Evolutionary conservation across 176 grass and related monocot genomes (phyloP), one percentile per base, ranked within the genome.

Genomic region (Leersia perrieri): DNA sequence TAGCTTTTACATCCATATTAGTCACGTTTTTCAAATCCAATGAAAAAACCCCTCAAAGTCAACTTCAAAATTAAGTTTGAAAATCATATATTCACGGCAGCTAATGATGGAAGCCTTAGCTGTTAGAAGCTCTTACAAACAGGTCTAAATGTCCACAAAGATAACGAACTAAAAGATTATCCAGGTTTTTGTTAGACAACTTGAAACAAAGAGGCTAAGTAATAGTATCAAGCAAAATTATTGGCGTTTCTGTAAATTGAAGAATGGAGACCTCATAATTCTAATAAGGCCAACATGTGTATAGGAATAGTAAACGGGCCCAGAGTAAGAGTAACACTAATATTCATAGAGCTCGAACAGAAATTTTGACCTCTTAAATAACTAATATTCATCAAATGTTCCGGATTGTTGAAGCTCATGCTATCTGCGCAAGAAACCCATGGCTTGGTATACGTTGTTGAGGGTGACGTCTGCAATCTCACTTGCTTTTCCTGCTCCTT

Each of bases 371-470:
- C 69, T 28, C 14, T 1, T 63, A 55, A 33, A 20, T n/a, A n/a
- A n/a, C n/a, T n/a, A n/a, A n/a, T 30, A 49, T 35, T 35, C 11
- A 41, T 33, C 44, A 80, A 80, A 66, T 45, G 16, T 65, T 71
- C 29, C 23, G 15, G 29, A 49, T 16, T 18, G 63, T 51, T 73
- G 80, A 74, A 63, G 20, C 60, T 45, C 60, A 60, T 7, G 31
- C 77, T 92, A 92, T 77, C 96, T 83, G 66, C 70, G 84, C 82
- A 98, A 91, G 81, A 98, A 98, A 53, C 92, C 96, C 96, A 95
- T 98, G 69, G 96, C 90, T 82, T 98, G 92, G 82, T 98, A 93
- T 57, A 95, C 81, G 63, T 98, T 98, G 63, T 74, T 91, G 33
- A 98, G 88, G 64, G 96, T 95, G 11, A 71, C 51, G 34, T 90